Conservation (phyloP, 106 monocot species). For the Triglochin maritima region DNA sequence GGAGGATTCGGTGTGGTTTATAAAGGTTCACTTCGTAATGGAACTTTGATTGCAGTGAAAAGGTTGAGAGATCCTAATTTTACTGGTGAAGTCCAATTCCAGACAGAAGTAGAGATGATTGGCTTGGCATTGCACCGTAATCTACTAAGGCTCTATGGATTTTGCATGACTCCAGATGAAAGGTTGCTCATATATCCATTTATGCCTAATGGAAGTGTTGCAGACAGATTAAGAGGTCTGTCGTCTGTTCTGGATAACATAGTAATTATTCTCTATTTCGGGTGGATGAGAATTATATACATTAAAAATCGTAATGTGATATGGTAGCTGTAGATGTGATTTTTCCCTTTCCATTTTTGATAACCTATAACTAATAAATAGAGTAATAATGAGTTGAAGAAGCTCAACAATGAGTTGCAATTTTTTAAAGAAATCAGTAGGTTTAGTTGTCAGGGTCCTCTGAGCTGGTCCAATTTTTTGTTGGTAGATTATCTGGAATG, state of each 20-base stretch:
- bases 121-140: conserved; percentile 92
- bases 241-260: neutral
- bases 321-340: no score
- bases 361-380: no score
- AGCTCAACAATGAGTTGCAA: no score
- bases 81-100: conserved; percentile 94
- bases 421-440: no score
- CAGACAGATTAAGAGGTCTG: conserved; percentile 88
- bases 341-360: no score
- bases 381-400: no score
- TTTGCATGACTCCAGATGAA: conserved; percentile 85
- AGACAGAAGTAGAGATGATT: conserved; percentile 99
- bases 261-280: no score
- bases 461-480: no score
- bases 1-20: conserved; percentile 95
- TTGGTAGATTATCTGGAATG: no score
- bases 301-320: no score
- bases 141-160: conserved; percentile 71
- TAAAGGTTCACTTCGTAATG: conserved; percentile 69
- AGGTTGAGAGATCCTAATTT: conserved; percentile 85
- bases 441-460: no score
- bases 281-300: no score
- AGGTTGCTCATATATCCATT: conserved; percentile 83
- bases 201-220: conserved; percentile 97
- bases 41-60: conserved; percentile 64